Conservation (phyloP, 768 basidiomycete species). For the Agrocybe praecox region DNA sequence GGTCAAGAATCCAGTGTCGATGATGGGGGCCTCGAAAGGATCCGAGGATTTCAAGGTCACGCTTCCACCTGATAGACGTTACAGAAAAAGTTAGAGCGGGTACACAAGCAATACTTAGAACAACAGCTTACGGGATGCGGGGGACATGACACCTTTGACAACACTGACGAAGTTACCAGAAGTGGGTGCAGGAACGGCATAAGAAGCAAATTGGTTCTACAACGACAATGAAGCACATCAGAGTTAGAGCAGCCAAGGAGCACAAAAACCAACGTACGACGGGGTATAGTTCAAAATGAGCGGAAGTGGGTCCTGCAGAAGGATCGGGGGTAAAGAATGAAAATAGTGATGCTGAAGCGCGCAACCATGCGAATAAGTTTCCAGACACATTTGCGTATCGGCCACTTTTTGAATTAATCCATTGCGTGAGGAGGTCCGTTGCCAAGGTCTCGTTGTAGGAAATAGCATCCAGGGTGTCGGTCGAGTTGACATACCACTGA, state of each 20-base stretch:
- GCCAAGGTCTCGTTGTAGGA: background rate
- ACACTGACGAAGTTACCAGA: background rate
- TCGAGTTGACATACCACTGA: background rate
- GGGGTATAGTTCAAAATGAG: background rate
- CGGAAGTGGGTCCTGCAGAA: background rate
- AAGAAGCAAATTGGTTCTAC: background rate
- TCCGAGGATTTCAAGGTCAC: background rate
- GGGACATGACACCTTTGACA: slow-evolving; percentile 16
- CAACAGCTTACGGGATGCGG: background rate
- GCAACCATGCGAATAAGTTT: background rate
- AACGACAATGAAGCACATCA: no score
- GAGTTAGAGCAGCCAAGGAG: background rate
- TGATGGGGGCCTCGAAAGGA: background rate
- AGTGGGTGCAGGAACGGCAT: background rate
- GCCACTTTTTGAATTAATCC: background rate
- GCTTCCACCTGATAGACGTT: background rate
- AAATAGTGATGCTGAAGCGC: background rate
- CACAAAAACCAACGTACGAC: background rate
- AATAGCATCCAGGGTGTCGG: background rate
- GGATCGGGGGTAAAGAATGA: background rate
- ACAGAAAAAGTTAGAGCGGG: background rate
- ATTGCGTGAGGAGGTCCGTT: background rate
- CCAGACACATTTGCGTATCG: background rate
- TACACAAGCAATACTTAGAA: background rate
- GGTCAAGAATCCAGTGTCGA: background rate